phyloP scores from a whole-genome alignment of 2,329 filamentous ascomycete species.

The Pestalotiopsis sp. region DNA sequence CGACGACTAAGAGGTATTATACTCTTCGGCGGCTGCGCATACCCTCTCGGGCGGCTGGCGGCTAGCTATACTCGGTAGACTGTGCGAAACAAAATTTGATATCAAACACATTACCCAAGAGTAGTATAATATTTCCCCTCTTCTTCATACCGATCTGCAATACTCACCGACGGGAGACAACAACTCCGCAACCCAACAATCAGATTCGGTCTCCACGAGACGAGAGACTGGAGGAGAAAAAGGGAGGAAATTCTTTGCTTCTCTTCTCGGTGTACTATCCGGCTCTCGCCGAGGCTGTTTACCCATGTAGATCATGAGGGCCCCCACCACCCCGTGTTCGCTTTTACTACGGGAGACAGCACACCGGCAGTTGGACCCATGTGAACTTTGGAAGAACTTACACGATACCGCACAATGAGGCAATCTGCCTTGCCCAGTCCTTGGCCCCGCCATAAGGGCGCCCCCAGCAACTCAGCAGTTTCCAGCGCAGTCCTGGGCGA shows the following conservation, averaged over 20 bases:
- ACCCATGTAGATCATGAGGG: background rate
- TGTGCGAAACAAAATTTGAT: background rate
- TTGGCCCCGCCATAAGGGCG: background rate
- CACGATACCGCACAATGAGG: background rate
- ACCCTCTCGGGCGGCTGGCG: too few species aligned
- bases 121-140: background rate
- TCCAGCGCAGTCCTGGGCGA: background rate
- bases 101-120: background rate
- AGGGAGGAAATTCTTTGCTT: background rate
- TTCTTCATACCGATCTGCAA: background rate
- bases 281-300: background rate
- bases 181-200: background rate
- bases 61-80: background rate
- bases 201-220: background rate
- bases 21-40: too few species aligned
- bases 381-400: background rate
- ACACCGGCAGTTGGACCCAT: background rate
- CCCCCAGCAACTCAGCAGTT: background rate
- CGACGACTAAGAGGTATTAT: too few species aligned
- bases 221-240: background rate
- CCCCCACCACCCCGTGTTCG: background rate
- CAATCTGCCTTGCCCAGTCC: background rate
- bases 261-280: background rate
- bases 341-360: background rate
- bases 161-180: background rate